Evolutionary conservation across 169 alveolate species (phyloP).

Genomic region (Plasmodium sp.): DNA sequence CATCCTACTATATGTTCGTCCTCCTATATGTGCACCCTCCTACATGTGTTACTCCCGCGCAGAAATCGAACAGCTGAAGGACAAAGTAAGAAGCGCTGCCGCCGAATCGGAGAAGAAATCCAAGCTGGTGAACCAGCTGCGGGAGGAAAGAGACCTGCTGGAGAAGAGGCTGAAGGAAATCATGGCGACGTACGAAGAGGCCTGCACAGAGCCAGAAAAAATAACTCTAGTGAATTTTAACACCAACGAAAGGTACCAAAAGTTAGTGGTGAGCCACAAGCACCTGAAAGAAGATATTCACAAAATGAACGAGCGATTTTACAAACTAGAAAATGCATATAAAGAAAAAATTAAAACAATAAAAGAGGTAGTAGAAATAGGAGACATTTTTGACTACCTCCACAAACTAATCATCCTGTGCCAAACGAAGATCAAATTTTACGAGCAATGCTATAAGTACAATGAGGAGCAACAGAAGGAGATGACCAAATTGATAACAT

Average conservation of each 20-base stretch:
- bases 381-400: constrained; percentile 60
- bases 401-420: constrained; percentile 47
- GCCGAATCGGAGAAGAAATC: constrained; percentile 13
- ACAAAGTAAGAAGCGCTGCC: neutral
- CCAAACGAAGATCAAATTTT: constrained; percentile 55
- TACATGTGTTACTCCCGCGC: neutral
- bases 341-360: constrained; percentile 52
- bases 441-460: constrained; percentile 48
- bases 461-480: constrained; percentile 50
- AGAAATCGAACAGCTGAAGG: constrained; percentile 17
- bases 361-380: constrained; percentile 68
- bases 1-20: too few species aligned
- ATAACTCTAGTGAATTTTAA: constrained; percentile 32
- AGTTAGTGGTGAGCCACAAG: constrained; percentile 25
- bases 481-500: neutral
- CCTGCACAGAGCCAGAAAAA: constrained; percentile 33
- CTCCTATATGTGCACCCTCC: neutral
- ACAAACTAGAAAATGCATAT: constrained; percentile 48
- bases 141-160: constrained; percentile 3
- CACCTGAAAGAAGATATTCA: constrained; percentile 24
- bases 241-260: constrained; percentile 54
- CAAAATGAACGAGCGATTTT: constrained; percentile 45
- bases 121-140: neutral
- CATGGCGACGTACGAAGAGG: constrained; percentile 53
- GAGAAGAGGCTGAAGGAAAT: constrained; percentile 48